Percentiles rank a stretch among this genome's conserved stretches.
These are phyloP conservation scores for Xylaria sp. DNA, from an alignment of 2,329 filamentous ascomycete species.

Conservation along the genomic window DNA sequence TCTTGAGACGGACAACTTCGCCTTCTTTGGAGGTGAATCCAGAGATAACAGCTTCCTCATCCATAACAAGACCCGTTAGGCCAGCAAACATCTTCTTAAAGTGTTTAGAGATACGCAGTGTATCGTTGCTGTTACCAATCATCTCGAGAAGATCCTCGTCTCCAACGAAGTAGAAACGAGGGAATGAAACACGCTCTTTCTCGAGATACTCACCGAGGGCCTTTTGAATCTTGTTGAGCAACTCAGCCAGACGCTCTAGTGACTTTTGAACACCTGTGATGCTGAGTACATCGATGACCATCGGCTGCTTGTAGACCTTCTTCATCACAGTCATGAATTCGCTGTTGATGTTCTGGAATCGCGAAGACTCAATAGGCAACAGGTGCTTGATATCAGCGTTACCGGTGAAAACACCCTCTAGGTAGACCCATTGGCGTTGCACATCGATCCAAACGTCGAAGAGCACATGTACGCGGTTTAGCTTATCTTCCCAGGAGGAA, in stretches of 20 bases:
- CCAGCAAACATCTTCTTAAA: conserved; percentile 99
- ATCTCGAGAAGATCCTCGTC: conserved; percentile 98
- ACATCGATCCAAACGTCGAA: conserved; percentile 99
- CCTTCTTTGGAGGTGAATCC: conserved; percentile 95
- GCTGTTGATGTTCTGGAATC: conserved; percentile 98
- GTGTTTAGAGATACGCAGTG: conserved; percentile 91
- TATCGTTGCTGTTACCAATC: conserved; percentile 98
- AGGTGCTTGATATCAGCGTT: conserved; percentile 99
- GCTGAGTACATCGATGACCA: conserved; percentile 90
- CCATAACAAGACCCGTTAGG: conserved; percentile 81
- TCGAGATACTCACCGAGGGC: conserved; percentile 97
- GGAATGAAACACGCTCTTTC: conserved; percentile 94
- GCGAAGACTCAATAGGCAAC: conserved; percentile 88
- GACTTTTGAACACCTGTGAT: conserved; percentile 96
- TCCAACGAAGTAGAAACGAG: conserved; percentile 98
- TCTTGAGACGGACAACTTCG: conserved; percentile 80
- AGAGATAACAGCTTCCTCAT: conserved; percentile 82
- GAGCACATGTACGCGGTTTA: conserved; percentile 93
- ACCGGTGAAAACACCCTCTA: conserved; percentile 97
- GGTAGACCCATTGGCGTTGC: conserved; percentile 99
- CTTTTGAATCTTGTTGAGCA: conserved; percentile 98
- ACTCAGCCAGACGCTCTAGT: conserved; percentile 87
- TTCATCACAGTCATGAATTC: conserved; percentile 99
- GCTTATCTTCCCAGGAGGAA: conserved; percentile 92
- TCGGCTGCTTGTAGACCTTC: conserved; percentile 95